Evolutionary conservation across 148 eudicot genomes (phyloP).

Genomic region (Nepenthes gracilis): DNA sequence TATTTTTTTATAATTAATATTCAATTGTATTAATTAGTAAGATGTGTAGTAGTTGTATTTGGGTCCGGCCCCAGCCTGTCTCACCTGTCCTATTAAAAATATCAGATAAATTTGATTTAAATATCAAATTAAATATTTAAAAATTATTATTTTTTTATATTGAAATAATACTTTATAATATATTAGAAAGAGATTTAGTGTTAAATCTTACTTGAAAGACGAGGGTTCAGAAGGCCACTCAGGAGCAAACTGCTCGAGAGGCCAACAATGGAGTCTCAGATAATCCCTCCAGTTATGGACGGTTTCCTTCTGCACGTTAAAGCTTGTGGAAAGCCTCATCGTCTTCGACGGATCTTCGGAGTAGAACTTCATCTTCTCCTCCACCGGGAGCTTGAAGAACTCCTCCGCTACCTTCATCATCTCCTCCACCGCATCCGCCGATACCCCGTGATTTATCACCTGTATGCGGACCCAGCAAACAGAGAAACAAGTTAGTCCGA

Average conservation of each 20-base stretch:
- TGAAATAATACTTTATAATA: too few species aligned
- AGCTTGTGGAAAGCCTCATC: conserved; percentile 70
- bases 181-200: background rate
- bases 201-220: conserved; percentile 56
- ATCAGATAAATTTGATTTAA: too few species aligned
- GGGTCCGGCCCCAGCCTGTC: too few species aligned
- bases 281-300: conserved; percentile 92
- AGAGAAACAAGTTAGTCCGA: too few species aligned
- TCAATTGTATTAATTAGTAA: too few species aligned
- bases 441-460: conserved; percentile 84
- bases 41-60: too few species aligned
- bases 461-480: conserved; percentile 1
- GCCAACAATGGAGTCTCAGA: conserved; percentile 85
- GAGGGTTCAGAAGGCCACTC: conserved; percentile 88
- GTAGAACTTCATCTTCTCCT: conserved; percentile 79
- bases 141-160: too few species aligned
- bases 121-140: too few species aligned
- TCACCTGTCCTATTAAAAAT: too few species aligned
- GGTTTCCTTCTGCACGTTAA: conserved; percentile 61
- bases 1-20: too few species aligned
- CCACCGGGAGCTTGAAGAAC: conserved; percentile 56
- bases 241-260: conserved; percentile 40
- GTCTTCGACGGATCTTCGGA: conserved; percentile 77
- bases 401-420: conserved; percentile 46
- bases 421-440: conserved; percentile 20